Percentiles rank a stretch among this genome's conserved stretches.
Evolutionary conservation across 2,329 filamentous ascomycete genomes (phyloP).

Genomic region (Cercospora sojina): DNA sequence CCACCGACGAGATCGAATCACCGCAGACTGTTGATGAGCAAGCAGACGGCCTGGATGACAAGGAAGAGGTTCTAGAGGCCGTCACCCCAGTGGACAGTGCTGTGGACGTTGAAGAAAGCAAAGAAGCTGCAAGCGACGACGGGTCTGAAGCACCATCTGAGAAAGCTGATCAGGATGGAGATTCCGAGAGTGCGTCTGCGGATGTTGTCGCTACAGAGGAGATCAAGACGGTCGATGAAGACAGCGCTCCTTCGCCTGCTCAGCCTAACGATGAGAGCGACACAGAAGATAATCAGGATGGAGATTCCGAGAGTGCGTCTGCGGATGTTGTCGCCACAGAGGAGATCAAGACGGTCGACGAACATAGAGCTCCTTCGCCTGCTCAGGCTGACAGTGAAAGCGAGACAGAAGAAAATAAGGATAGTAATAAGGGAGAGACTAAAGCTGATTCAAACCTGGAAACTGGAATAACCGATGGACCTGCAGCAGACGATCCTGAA

Average conservation of each 20-base stretch:
- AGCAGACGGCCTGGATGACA: not conserved
- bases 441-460: not conserved
- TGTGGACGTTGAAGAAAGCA: not conserved
- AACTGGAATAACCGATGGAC: not conserved
- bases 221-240: not conserved
- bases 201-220: not conserved
- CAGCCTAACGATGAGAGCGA: not conserved
- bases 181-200: not conserved
- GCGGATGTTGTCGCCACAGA: not conserved
- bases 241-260: not conserved
- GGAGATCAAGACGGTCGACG: not conserved
- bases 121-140: not conserved
- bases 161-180: not conserved
- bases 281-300: not conserved
- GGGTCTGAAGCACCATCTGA: not conserved
- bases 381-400: not conserved
- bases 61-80: not conserved
- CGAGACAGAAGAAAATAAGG: not conserved
- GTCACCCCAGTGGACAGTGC: slow-evolving; percentile 8
- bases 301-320: not conserved
- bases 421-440: not conserved
- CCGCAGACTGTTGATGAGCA: not conserved
- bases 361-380: not conserved
- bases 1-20: no score
- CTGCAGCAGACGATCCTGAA: not conserved